Conservation (phyloP, 2,329 filamentous ascomycete genomes). For the Simplicillium aogashimaense region DNA sequence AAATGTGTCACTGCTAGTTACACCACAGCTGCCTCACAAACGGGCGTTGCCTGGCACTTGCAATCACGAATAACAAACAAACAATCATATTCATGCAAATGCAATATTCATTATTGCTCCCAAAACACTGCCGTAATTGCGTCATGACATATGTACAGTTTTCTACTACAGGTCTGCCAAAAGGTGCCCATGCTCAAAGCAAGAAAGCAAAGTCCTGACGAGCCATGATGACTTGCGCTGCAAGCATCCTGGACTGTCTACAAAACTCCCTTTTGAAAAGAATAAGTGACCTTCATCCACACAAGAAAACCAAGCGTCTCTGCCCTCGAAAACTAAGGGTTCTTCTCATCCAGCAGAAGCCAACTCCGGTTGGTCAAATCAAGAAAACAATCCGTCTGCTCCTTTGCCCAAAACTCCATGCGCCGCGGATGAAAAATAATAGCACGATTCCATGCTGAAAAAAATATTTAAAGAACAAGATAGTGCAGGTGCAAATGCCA, state of each 20-base stretch:
- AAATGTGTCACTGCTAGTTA: too few species aligned
- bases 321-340: too few species aligned
- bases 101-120: conserved; percentile 18
- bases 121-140: conserved; percentile 19
- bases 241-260: too few species aligned
- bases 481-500: conserved; percentile 14
- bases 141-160: conserved; percentile 32
- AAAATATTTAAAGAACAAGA: conserved; percentile 23
- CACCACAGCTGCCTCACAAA: too few species aligned
- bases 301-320: too few species aligned
- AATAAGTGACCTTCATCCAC: too few species aligned
- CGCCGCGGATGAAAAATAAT: conserved; percentile 27
- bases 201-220: conserved; percentile 6
- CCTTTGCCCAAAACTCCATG: conserved; percentile 28
- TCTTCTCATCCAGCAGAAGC: too few species aligned
- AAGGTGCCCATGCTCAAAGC: conserved; percentile 5
- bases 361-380: conserved; percentile 21
- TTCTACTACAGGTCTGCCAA: conserved; percentile 14
- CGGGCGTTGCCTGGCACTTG: too few species aligned
- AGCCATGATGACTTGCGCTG: too few species aligned
- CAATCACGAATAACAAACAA: not conserved
- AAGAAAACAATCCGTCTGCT: conserved; percentile 21
- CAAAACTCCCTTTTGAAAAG: too few species aligned
- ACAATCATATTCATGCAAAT: conserved; percentile 9
- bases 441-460: conserved; percentile 21